A percentile compares a stretch with the other conserved stretches of the same genome.
Evolutionary conservation across 2,329 filamentous ascomycete species (phyloP).

Genomic region (Microcera coccophila): DNA sequence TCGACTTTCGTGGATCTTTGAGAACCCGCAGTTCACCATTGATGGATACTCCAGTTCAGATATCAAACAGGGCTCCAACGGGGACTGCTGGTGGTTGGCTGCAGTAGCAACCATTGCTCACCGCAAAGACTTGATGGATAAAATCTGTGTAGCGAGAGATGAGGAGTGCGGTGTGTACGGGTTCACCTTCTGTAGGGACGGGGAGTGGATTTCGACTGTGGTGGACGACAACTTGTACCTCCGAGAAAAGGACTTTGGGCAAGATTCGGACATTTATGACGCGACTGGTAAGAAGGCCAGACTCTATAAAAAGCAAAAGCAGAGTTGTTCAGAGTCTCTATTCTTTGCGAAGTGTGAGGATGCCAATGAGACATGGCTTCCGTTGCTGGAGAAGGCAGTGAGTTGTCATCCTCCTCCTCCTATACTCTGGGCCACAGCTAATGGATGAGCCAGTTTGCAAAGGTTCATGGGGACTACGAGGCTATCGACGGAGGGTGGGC

Average conservation of each 20-base stretch:
- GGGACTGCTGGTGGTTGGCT: constrained; percentile 72
- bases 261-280: constrained; percentile 34
- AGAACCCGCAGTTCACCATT: constrained; percentile 39
- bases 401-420: too few species aligned
- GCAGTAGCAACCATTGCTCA: constrained; percentile 66
- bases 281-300: constrained; percentile 50
- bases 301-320: constrained; percentile 57
- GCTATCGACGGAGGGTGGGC: constrained; percentile 65
- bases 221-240: constrained; percentile 62
- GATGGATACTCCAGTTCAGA: constrained; percentile 39
- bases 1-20: constrained; percentile 42
- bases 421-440: constrained; percentile 9
- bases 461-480: constrained; percentile 68
- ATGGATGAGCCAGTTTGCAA: too few species aligned
- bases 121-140: constrained; percentile 60
- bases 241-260: constrained; percentile 39
- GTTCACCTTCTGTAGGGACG: constrained; percentile 68
- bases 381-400: constrained; percentile 65
- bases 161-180: constrained; percentile 68
- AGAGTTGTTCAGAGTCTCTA: constrained; percentile 64
- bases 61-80: constrained; percentile 46
- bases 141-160: constrained; percentile 63
- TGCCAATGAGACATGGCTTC: constrained; percentile 70
- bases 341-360: constrained; percentile 68
- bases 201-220: constrained; percentile 68